phyloP scores from a whole-genome alignment of 139 green algal species.

The Coelastrella sp. region DNA sequence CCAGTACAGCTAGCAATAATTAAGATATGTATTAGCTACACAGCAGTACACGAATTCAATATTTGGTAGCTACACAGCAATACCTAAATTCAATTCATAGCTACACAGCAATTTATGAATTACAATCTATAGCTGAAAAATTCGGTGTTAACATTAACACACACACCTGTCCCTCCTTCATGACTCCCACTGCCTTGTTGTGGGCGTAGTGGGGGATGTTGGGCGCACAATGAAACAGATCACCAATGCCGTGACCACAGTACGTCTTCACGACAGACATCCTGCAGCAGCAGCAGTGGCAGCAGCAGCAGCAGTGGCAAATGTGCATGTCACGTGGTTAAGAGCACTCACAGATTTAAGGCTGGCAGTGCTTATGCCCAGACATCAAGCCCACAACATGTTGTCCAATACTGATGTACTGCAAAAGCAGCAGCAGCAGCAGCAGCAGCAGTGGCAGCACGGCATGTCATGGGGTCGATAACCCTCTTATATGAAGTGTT shows the following conservation, averaged over 20 bases:
- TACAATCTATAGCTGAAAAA: not conserved
- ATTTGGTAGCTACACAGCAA: too few species aligned
- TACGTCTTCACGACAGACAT: constrained; percentile 93
- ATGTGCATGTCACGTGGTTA: not conserved
- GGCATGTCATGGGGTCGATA: too few species aligned
- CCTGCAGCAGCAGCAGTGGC: constrained; percentile 51
- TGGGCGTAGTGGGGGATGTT: constrained; percentile 97
- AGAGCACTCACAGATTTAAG: not conserved
- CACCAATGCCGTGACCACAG: constrained; percentile 97
- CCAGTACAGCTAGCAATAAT: too few species aligned
- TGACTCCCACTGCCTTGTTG: constrained; percentile 94
- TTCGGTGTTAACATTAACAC: not conserved
- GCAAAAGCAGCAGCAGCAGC: too few species aligned
- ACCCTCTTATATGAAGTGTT: too few species aligned
- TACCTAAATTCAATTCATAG: too few species aligned
- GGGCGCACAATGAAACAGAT: constrained; percentile 98
- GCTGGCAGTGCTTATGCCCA: too few species aligned
- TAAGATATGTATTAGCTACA: too few species aligned
- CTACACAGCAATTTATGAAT: not conserved
- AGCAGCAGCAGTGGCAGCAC: not conserved
- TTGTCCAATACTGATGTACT: too few species aligned
- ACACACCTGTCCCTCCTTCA: constrained; percentile 84
- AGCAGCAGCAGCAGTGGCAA: not conserved
- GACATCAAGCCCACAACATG: too few species aligned
- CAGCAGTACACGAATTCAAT: too few species aligned